Conservation (phyloP, 805 yeast genomes). For the Candida railenensis region DNA sequence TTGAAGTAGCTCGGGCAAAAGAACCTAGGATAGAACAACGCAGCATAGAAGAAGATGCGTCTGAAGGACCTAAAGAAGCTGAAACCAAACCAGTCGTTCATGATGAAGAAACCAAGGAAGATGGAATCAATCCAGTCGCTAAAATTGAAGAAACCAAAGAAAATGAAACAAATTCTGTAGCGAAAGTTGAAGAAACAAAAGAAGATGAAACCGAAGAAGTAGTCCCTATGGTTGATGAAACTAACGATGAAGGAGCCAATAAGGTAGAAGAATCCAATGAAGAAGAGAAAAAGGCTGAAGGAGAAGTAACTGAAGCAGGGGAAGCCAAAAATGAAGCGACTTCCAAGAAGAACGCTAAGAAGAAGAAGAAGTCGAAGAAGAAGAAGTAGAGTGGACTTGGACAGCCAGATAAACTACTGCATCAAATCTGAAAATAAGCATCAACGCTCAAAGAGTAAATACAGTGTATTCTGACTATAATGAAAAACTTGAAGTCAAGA, state of each 20-base stretch:
- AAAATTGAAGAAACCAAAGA: no score
- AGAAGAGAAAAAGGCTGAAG: neutral
- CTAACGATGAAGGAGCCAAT: neutral
- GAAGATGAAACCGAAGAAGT: constrained; percentile 4
- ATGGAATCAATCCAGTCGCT: neutral
- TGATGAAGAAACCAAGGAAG: constrained; percentile 2
- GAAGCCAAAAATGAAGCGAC: neutral
- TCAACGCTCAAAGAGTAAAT: no score
- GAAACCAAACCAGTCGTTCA: neutral
- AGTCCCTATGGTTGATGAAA: neutral
- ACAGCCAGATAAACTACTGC: neutral
- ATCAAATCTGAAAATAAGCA: no score
- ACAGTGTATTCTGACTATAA: no score
- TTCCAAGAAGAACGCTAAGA: constrained; percentile 6
- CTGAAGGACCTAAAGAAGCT: neutral
- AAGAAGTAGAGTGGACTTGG: constrained; percentile 6
- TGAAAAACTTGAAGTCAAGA: no score
- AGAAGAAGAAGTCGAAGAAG: constrained; percentile 15
- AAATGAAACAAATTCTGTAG: neutral
- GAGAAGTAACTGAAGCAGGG: neutral
- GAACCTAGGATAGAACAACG: neutral
- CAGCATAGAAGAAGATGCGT: neutral
- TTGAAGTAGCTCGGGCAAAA: neutral
- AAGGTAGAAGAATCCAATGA: neutral
- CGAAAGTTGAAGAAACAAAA: neutral